A percentile compares a stretch with the other conserved stretches of the same genome.
These are phyloP conservation scores for Condylostoma magnum DNA, from an alignment of 169 alveolate species.

Conservation along the genomic window DNA sequence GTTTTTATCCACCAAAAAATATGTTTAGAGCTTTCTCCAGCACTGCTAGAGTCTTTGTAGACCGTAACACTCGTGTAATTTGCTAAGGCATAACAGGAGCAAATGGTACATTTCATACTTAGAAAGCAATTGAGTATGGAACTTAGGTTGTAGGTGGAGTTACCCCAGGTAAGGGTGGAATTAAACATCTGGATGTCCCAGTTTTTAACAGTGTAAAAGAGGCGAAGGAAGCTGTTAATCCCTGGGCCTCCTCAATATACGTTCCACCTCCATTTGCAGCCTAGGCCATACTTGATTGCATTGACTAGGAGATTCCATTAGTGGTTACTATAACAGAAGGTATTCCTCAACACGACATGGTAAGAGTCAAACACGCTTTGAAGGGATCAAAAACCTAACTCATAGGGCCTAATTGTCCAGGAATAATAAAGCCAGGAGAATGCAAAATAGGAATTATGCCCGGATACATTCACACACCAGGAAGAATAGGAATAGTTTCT, in stretches of 20 bases:
- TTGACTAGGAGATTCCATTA: conserved; percentile 93
- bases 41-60: conserved; percentile 38
- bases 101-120: conserved; percentile 79
- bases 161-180: conserved; percentile 73
- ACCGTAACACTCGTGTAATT: conserved; percentile 75
- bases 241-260: conserved; percentile 93
- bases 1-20: too few species aligned
- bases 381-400: conserved; percentile 82
- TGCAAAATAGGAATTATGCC: conserved; percentile 99
- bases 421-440: conserved; percentile 97
- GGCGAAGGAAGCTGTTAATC: conserved; percentile 85
- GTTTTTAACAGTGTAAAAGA: conserved; percentile 55
- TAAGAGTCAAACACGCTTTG: conserved; percentile 81
- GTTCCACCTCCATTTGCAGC: conserved; percentile 97
- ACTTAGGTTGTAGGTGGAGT: conserved; percentile 83
- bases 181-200: conserved; percentile 72
- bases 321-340: conserved; percentile 98
- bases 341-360: conserved; percentile 97
- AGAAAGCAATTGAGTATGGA: conserved; percentile 66
- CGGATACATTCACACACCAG: conserved; percentile 93
- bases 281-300: conserved; percentile 92
- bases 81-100: conserved; percentile 82
- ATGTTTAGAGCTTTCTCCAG: conserved; percentile 25
- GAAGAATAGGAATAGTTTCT: conserved; percentile 83
- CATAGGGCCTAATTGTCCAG: conserved; percentile 99